Evolutionary conservation across 257 asterid genomes (phyloP).

Genomic region (Haberlea rhodopensis): DNA sequence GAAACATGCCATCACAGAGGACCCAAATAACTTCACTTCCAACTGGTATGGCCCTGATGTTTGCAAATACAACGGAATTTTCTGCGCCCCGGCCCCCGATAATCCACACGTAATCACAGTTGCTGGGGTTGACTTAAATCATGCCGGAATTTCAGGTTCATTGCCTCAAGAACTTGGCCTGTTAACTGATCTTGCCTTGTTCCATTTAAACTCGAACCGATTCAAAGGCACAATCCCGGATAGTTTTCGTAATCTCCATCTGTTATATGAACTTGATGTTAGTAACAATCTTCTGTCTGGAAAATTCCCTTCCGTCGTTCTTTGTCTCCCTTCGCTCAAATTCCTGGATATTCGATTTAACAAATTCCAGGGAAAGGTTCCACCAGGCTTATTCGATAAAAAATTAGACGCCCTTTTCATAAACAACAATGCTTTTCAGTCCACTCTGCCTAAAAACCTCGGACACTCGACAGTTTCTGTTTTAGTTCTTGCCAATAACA

Average conservation of each 20-base stretch:
- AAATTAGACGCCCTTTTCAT: slow-evolving; percentile 74
- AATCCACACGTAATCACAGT: slow-evolving; percentile 52
- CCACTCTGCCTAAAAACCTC: slow-evolving; percentile 48
- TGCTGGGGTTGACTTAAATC: slow-evolving; percentile 86
- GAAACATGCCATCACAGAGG: slow-evolving; percentile 61
- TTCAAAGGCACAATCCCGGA: slow-evolving; percentile 55
- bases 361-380: slow-evolving; percentile 55
- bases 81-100: slow-evolving; percentile 72
- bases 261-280: slow-evolving; percentile 67
- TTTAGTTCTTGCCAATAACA: slow-evolving; percentile 59
- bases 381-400: slow-evolving; percentile 42
- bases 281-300: slow-evolving; percentile 74
- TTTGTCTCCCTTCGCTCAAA: slow-evolving; percentile 48
- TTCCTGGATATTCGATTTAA: slow-evolving; percentile 70
- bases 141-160: slow-evolving; percentile 49
- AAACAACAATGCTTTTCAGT: slow-evolving; percentile 59
- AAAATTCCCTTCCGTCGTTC: slow-evolving; percentile 57
- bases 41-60: slow-evolving; percentile 67
- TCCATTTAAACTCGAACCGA: slow-evolving; percentile 70
- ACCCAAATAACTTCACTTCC: slow-evolving; percentile 63
- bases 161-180: slow-evolving; percentile 67
- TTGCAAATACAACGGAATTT: slow-evolving; percentile 71
- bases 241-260: slow-evolving; percentile 37
- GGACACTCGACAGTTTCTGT: slow-evolving; percentile 76
- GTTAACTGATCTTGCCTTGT: slow-evolving; percentile 63